Percentiles rank a stretch among this genome's conserved stretches.
Evolutionary conservation across 495 filamentous ascomycete species (phyloP).

Genomic region (Clavariopsis aquatica): DNA sequence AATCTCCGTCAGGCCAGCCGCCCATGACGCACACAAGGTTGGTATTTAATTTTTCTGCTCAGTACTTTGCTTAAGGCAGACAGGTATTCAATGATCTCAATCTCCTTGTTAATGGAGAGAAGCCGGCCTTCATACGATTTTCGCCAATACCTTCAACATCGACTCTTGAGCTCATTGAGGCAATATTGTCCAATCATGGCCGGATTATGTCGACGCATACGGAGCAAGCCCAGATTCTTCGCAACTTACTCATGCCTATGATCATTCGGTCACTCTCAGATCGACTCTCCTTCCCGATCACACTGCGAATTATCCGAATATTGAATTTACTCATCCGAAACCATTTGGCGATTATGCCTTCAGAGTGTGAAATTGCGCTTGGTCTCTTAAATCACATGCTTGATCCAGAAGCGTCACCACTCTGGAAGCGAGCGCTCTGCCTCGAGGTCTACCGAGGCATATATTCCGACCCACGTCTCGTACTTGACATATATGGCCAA

Average conservation of each 20-base stretch:
- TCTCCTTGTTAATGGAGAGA: conserved; percentile 78
- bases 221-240: conserved; percentile 78
- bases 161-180: conserved; percentile 88
- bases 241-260: conserved; percentile 79
- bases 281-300: conserved; percentile 75
- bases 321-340: conserved; percentile 75
- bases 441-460: conserved; percentile 89
- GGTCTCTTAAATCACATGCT: conserved; percentile 83
- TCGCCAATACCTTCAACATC: conserved; percentile 75
- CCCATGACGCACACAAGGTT: conserved; percentile 81
- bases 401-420: conserved; percentile 72
- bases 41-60: conserved; percentile 4
- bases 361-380: conserved; percentile 83
- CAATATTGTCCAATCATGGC: conserved; percentile 79
- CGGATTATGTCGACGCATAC: conserved; percentile 73
- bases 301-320: conserved; percentile 77
- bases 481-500: conserved; percentile 76
- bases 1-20: conserved; percentile 69
- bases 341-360: conserved; percentile 69
- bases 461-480: conserved; percentile 73
- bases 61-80: conserved; percentile 32
- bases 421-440: conserved; percentile 84
- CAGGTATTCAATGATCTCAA: conserved; percentile 86
- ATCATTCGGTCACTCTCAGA: conserved; percentile 77
- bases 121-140: conserved; percentile 74